These are phyloP conservation scores for Porogramme epimiltina DNA, from an alignment of 1,284 basidiomycete species.

Conservation along the genomic window DNA sequence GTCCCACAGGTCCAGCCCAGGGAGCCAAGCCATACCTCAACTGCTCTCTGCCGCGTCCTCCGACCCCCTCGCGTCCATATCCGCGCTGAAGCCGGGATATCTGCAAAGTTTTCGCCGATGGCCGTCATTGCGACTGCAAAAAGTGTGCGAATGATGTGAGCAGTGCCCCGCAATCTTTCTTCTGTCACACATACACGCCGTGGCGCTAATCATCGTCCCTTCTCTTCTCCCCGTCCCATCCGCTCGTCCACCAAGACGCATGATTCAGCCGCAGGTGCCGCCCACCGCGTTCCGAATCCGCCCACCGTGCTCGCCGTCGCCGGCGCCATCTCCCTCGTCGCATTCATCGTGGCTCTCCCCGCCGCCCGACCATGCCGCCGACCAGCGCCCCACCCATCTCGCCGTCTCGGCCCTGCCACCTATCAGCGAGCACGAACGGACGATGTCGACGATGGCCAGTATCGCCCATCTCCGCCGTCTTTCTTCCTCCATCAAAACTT, in stretches of 20 bases:
- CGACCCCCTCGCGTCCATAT: no score
- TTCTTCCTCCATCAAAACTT: conserved; percentile 32
- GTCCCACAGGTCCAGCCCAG: background rate
- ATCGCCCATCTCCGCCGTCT: conserved; percentile 26
- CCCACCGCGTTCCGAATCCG: background rate
- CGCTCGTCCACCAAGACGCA: conserved; percentile 1
- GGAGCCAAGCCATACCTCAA: no score
- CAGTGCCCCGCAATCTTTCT: conserved; percentile 14
- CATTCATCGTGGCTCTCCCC: conserved; percentile 22
- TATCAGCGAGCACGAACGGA: conserved; percentile 11
- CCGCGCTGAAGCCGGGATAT: no score
- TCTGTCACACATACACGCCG: conserved; percentile 17
- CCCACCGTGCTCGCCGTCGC: conserved; percentile 25
- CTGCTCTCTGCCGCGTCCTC: no score
- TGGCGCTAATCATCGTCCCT: conserved; percentile 28
- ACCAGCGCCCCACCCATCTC: background rate
- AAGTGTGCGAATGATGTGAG: conserved; percentile 27
- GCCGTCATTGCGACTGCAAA: conserved; percentile 21
- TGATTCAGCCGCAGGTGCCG: conserved; percentile 3
- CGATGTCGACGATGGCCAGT: conserved; percentile 15
- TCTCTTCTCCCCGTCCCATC: conserved; percentile 2
- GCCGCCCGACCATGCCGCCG: conserved; percentile 26
- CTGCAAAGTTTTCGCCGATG: conserved; percentile 1
- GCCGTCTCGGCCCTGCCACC: conserved; percentile 3
- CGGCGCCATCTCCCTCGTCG: conserved; percentile 26